Evolutionary conservation across 768 basidiomycete species (phyloP), one percentile per base, ranked within the genome.

Genomic region (Termitomyces heimii): DNA sequence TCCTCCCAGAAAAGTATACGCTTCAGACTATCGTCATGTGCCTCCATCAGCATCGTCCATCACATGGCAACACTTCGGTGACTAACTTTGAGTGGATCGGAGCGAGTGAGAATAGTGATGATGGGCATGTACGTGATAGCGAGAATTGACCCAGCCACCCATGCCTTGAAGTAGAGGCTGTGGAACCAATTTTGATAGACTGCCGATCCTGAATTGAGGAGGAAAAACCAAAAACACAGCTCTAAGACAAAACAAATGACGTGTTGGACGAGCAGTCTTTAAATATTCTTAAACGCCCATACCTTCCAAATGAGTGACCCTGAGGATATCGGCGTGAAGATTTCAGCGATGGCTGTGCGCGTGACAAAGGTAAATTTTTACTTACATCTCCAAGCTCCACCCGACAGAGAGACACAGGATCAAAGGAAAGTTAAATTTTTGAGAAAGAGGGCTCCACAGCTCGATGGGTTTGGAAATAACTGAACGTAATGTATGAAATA

Each of bases 141-240:
- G 13, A 81, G 32, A 14, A 72, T 43, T 9, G 90, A 89, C 9
- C 91, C 90, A 26, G 78, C 59, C 13, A 79, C 70, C 91, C 91
- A 94, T 4, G 73, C 73, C 68, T 81, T 88, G 76, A 91, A 93
- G 63, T 91, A 90, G 22, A 73, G 59, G 63, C 83, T 89, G 20
- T 74, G 72, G 73, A 93, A 92, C 91, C 91, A 94, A 64, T 88
- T 81, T 64, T 82, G 84, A 59, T 86, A 81, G 0, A n/a, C 37
- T 39, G 69, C 68, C 0, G 84, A 75, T 20, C 80, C 74, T 6
- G 86, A 74, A 54, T 88, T 88, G 39, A 92, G 74, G 39, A 94
- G 81, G 73, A 90, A 94, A 9, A 92, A 72, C 91, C 91, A 93
- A 68, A 94, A 94, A 64, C 89, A 93, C 0, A 93, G 75, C 63